Evolutionary conservation across 2,329 filamentous ascomycete genomes (phyloP).

Genomic region (Mycosphaerella sp.): DNA sequence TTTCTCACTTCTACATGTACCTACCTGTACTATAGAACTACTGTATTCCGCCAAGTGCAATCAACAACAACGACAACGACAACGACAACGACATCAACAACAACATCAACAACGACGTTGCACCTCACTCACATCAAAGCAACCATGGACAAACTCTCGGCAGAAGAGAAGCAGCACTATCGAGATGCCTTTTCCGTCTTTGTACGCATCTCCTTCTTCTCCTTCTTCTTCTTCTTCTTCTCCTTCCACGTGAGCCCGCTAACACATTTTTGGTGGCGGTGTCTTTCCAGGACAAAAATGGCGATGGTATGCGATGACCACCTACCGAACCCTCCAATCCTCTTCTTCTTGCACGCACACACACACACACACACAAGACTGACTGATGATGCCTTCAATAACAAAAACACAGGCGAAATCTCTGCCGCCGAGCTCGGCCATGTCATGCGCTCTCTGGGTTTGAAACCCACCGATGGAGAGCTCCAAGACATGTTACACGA

Average conservation of each 20-base stretch:
- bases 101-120: background rate
- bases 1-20: background rate
- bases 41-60: too few relatives aligned
- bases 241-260: background rate
- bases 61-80: background rate
- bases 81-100: background rate
- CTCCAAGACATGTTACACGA: slow-evolving; percentile 18
- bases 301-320: slow-evolving; percentile 11
- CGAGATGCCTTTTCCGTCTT: slow-evolving; percentile 15
- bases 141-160: slow-evolving; percentile 11
- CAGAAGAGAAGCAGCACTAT: slow-evolving; percentile 13
- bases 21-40: too few relatives aligned
- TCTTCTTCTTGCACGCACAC: background rate
- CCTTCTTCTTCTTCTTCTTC: background rate
- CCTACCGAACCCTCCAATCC: background rate
- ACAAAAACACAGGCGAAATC: slow-evolving; percentile 11
- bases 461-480: slow-evolving; percentile 15
- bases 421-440: slow-evolving; percentile 17
- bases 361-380: too few relatives aligned
- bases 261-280: background rate
- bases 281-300: slow-evolving; percentile 15
- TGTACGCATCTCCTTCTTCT: slow-evolving; percentile 3
- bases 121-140: background rate
- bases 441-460: slow-evolving; percentile 17
- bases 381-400: background rate